Conservation (phyloP, 306 rosid species). For the Vigna trinervia region DNA sequence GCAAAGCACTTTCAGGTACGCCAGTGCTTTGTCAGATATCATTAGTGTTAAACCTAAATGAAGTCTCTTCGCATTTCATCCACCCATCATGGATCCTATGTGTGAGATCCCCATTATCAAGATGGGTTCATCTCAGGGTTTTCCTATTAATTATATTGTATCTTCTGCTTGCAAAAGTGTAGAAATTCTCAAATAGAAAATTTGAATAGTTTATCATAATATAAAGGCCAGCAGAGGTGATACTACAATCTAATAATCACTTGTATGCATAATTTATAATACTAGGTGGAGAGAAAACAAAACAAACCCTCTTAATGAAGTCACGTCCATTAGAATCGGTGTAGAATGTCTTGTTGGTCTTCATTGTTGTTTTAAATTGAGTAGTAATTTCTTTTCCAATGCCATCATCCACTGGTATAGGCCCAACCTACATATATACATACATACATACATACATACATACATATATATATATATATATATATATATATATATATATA, state of each 20-base stretch:
- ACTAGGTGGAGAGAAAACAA: background rate
- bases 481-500: background rate
- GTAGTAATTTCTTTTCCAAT: slow-evolving; percentile 83
- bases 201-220: slow-evolving; percentile 8
- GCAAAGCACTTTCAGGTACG: background rate
- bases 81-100: slow-evolving; percentile 11
- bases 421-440: slow-evolving; percentile 69
- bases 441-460: slow-evolving; percentile 13
- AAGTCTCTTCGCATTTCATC: slow-evolving; percentile 9
- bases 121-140: slow-evolving; percentile 23
- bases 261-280: background rate
- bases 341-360: slow-evolving; percentile 76
- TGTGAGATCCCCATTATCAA: slow-evolving; percentile 4
- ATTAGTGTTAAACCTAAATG: background rate
- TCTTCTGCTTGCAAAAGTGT: slow-evolving; percentile 26
- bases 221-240: slow-evolving; percentile 10
- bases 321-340: slow-evolving; percentile 97
- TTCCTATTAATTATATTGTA: background rate
- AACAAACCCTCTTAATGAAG: slow-evolving; percentile 83
- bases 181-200: slow-evolving; percentile 20
- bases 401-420: slow-evolving; percentile 86
- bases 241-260: background rate
- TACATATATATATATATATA: no score
- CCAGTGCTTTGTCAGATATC: background rate
- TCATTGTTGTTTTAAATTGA: slow-evolving; percentile 69